phyloP scores from a whole-genome alignment of 2,329 filamentous ascomycete genomes.

The Stachybotrys echinatus region DNA sequence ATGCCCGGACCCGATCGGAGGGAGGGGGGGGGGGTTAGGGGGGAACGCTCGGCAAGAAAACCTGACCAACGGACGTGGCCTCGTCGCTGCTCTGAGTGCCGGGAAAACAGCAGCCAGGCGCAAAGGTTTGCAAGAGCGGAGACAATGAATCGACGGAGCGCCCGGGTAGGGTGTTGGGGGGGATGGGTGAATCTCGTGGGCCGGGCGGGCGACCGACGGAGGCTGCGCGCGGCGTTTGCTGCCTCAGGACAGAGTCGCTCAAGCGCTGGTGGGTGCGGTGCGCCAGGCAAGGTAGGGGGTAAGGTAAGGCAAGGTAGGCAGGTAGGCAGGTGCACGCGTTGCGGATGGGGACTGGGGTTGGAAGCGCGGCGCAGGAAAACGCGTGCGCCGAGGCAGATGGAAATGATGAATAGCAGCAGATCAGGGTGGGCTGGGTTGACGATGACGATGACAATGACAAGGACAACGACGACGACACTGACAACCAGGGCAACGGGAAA shows the following conservation, averaged over 20 bases:
- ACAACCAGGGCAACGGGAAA: not conserved
- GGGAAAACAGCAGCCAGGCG: not conserved
- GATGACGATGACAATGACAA: no score
- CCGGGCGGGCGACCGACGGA: not conserved
- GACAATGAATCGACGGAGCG: not conserved
- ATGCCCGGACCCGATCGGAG: slow-evolving; percentile 51
- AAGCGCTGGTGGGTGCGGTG: not conserved
- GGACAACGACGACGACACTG: no score
- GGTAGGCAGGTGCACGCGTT: no score
- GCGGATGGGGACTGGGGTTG: no score
- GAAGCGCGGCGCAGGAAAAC: no score
- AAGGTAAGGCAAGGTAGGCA: no score
- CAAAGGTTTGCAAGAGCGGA: not conserved
- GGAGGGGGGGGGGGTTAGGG: not conserved
- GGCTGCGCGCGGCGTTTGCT: not conserved
- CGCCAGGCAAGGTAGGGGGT: not conserved
- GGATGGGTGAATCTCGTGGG: not conserved
- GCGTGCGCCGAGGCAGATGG: no score
- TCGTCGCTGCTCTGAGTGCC: not conserved
- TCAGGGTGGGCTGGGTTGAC: no score
- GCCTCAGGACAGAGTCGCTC: not conserved
- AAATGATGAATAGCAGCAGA: no score
- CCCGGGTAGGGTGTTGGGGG: not conserved
- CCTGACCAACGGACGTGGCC: not conserved
- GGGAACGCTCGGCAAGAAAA: not conserved